These are phyloP conservation scores for Leucocoprinus leucothites DNA, from an alignment of 768 basidiomycete genomes.

Conservation along the genomic window DNA sequence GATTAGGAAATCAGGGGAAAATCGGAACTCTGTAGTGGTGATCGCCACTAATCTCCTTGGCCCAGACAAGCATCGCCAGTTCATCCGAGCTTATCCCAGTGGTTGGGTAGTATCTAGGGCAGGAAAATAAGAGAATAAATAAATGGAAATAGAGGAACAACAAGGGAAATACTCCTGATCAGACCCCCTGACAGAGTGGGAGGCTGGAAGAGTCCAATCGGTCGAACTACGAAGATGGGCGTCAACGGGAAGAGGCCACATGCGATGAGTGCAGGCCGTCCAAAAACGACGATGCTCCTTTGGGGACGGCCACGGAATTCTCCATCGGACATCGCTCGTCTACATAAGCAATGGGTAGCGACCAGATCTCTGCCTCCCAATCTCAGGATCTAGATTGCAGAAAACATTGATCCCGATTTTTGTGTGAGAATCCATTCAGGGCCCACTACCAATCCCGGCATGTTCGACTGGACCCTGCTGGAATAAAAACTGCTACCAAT, in stretches of 20 bases:
- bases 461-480: conserved; percentile 16
- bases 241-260: conserved; percentile 16
- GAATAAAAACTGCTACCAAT: conserved; percentile 23
- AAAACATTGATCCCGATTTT: conserved; percentile 32
- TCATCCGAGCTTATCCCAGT: conserved; percentile 12
- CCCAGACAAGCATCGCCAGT: conserved; percentile 7
- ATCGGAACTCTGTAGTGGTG: conserved; percentile 1
- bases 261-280: conserved; percentile 10
- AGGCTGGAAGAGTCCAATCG: background rate
- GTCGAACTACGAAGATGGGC: background rate
- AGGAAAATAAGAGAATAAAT: background rate
- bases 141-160: background rate
- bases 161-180: background rate
- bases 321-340: conserved; percentile 28
- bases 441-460: conserved; percentile 26
- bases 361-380: conserved; percentile 23
- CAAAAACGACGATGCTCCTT: conserved; percentile 17
- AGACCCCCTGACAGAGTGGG: conserved; percentile 5
- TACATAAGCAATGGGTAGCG: conserved; percentile 17
- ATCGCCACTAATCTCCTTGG: conserved; percentile 8
- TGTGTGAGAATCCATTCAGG: conserved; percentile 22
- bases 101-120: background rate
- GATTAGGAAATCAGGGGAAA: conserved; percentile 9
- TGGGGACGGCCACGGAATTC: conserved; percentile 23
- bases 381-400: conserved; percentile 19